Percentiles rank a stretch among this genome's conserved stretches.
These are phyloP conservation scores for Asterochloris sp. DNA, from an alignment of 139 green algal species.

Conservation along the genomic window DNA sequence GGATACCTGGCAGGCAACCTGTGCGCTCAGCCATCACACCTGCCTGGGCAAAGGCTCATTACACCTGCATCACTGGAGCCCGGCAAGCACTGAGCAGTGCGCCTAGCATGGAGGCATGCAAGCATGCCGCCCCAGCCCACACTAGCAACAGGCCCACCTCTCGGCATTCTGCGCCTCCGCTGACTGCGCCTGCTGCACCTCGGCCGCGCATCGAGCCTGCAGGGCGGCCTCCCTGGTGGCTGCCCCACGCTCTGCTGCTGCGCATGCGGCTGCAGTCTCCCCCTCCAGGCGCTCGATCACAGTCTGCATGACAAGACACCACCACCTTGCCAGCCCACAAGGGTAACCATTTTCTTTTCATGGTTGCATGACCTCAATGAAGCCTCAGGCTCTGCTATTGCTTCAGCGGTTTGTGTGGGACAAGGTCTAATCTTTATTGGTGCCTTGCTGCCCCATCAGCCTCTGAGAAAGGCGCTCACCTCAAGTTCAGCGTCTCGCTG, in stretches of 20 bases:
- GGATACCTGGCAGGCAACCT: too few species aligned
- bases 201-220: slow-evolving; percentile 12
- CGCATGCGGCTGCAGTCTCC: slow-evolving; percentile 12
- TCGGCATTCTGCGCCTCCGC: not conserved
- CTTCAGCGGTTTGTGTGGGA: not conserved
- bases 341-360: not conserved
- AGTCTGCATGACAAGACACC: not conserved
- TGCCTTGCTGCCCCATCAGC: not conserved
- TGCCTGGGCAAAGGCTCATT: too few species aligned
- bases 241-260: slow-evolving; percentile 15
- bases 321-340: not conserved
- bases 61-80: too few species aligned
- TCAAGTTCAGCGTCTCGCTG: slow-evolving; percentile 27
- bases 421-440: too few species aligned
- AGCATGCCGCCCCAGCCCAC: not conserved
- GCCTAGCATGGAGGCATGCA: not conserved
- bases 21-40: too few species aligned
- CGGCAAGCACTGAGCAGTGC: not conserved
- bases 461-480: not conserved
- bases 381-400: not conserved
- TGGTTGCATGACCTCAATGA: not conserved
- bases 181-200: not conserved
- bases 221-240: slow-evolving; percentile 11
- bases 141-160: not conserved
- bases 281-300: slow-evolving; percentile 25